These are phyloP conservation scores for Coemansia linderi DNA, from an alignment of 371 early-diverging fungal species.

Conservation along the genomic window DNA sequence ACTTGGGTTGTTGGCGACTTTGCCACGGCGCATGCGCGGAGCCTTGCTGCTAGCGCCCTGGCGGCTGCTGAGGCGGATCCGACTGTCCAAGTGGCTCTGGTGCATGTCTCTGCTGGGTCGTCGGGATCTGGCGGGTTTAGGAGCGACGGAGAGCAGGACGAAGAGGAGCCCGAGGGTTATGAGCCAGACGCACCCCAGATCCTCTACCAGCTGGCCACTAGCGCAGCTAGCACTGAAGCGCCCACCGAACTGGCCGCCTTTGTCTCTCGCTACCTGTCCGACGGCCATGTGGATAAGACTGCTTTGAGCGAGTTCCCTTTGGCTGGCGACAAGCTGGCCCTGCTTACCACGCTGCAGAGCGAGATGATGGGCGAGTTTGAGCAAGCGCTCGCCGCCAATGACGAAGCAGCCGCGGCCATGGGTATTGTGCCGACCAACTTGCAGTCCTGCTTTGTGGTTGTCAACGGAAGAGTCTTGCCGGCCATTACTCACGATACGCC, in stretches of 20 bases:
- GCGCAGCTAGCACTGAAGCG: not conserved
- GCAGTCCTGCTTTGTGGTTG: constrained; percentile 23
- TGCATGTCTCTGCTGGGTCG: constrained; percentile 17
- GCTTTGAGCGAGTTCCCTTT: not conserved
- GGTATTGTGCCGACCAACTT: constrained; percentile 14
- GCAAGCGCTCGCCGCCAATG: constrained; percentile 16
- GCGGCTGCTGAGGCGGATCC: constrained; percentile 24
- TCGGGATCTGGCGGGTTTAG: not conserved
- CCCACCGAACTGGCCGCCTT: constrained; percentile 12
- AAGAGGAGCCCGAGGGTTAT: constrained; percentile 18
- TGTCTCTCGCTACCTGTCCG: constrained; percentile 10
- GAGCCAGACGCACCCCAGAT: constrained; percentile 41
- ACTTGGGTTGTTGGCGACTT: constrained; percentile 50
- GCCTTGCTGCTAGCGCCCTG: constrained; percentile 28
- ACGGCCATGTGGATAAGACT: not conserved
- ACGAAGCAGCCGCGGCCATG: constrained; percentile 1
- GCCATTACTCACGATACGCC: constrained; percentile 5
- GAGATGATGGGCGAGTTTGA: constrained; percentile 28
- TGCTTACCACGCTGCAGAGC: constrained; percentile 5
- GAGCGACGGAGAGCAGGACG: constrained; percentile 29
- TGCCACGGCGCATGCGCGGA: constrained; percentile 14
- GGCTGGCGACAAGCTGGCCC: constrained; percentile 17
- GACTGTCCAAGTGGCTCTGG: constrained; percentile 37
- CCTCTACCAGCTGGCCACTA: constrained; percentile 20
- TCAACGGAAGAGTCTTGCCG: constrained; percentile 47